Evolutionary conservation across 768 basidiomycete genomes (phyloP).

Genomic region (Aureoboletus auriporus): DNA sequence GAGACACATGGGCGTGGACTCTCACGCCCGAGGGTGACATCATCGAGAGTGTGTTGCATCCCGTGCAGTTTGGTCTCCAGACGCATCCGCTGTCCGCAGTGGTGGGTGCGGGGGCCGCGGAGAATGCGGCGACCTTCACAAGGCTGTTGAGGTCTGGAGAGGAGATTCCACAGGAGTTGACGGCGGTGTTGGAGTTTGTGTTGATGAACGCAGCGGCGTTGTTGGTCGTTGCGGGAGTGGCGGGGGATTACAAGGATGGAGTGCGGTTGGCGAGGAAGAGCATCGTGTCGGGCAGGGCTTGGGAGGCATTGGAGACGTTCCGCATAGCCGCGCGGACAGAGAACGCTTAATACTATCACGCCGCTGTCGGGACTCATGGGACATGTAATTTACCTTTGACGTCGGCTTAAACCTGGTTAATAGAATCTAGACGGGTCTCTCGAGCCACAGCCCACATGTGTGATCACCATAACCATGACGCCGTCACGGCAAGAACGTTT

Average conservation of each 20-base stretch:
- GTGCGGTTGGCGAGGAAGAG: constrained; percentile 62
- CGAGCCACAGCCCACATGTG: too few relatives aligned
- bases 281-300: constrained; percentile 55
- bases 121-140: constrained; percentile 77
- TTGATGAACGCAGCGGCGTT: constrained; percentile 88
- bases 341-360: too few relatives aligned
- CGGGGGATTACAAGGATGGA: constrained; percentile 65
- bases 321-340: constrained; percentile 34
- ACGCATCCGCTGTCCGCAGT: constrained; percentile 69
- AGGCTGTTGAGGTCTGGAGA: constrained; percentile 56
- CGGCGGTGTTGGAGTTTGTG: constrained; percentile 79
- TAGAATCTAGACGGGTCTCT: too few relatives aligned
- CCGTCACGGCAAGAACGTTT: too few relatives aligned
- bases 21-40: constrained; percentile 62
- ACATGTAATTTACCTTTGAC: too few relatives aligned
- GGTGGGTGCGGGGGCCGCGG: constrained; percentile 64
- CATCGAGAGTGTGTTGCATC: constrained; percentile 57
- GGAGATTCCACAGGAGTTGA: constrained; percentile 51
- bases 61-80: constrained; percentile 72
- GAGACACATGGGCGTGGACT: constrained; percentile 83
- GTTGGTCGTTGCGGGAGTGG: constrained; percentile 79
- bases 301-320: constrained; percentile 53
- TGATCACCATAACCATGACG: too few relatives aligned
- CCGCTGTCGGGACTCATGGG: too few relatives aligned
- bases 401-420: too few relatives aligned